Base-by-base conservation (phyloP, 306 rosid genomes). In the Parietaria judaica region DNA sequence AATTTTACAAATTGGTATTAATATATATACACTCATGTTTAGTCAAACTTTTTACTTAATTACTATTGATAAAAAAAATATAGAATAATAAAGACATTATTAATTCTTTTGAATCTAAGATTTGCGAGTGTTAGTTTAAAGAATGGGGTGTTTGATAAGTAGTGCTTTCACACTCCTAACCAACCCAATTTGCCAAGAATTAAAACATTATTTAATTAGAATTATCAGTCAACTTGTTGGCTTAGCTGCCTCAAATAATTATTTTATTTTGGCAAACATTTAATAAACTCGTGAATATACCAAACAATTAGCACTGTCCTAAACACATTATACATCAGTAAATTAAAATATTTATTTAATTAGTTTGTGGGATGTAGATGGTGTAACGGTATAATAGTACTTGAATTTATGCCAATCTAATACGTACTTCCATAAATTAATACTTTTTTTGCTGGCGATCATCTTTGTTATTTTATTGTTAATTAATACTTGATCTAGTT, bases 301-400 rank as follows among this genome's bases (percentile, higher is more conserved):
- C 48, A 60, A 43, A 59, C 60, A 35, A 56, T 11, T 49, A 49
- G 53, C 15, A n/a, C 53, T 49, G 14, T 49, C 15, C 1, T 7
- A 49, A 12, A 10, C 6, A 14, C n/a, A 6, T 11, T n/a, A 34
- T 17, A 31, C 8, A 8, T 12, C 44, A 7, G 38, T 17, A 31
- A 13, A 8, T 12, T 51, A 7, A 23, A 23, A 15, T 36, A 39
- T 50, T 38, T 16, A 12, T 9, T 48, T 14, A 14, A 3, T n/a
- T n/a, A 31, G 43, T 60, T 73, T 68, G 70, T 54, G n/a, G 66
- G 17, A 65, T 35, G n/a, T 55, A 41, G 61, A 62, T 36, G 63
- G 10, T 37, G 68, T 46, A 72, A 65, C 45, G 48, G 15, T 60
- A 50, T 68, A 23, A 61, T 48, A 54, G 45, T 41, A 5, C 45